A percentile compares a stretch with the other conserved stretches of the same genome.
phyloP scores from a whole-genome alignment of 257 asterid genomes.

The Solanum gandarillasii region DNA sequence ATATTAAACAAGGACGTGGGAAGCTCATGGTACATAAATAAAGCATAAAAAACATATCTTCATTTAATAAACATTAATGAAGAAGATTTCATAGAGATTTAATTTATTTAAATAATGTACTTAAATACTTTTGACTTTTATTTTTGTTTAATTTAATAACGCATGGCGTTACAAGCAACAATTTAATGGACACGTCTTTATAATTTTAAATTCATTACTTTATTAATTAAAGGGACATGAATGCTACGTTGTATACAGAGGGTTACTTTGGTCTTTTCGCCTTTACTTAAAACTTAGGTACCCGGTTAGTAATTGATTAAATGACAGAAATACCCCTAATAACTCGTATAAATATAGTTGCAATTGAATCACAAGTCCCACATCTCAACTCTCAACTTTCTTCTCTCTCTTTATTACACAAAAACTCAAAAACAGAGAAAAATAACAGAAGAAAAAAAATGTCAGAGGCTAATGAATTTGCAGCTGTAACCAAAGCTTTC shows the following conservation, averaged over 20 bases:
- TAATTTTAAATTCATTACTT: background rate
- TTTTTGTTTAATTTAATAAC: background rate
- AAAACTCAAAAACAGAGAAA: background rate
- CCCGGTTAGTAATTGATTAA: background rate
- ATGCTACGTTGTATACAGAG: background rate
- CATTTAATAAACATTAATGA: background rate
- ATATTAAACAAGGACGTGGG: background rate
- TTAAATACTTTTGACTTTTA: background rate
- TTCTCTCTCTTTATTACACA: background rate
- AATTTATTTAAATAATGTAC: background rate
- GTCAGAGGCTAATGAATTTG: constrained; percentile 47
- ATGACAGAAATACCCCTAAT: background rate
- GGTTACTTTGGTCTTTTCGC: background rate
- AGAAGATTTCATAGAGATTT: background rate
- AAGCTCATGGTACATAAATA: background rate
- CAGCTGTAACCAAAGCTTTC: constrained; percentile 57
- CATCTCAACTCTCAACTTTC: background rate
- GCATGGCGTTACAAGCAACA: background rate
- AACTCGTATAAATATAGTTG: background rate
- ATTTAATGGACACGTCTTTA: background rate
- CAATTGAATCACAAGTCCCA: background rate
- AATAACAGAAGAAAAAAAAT: constrained; percentile 17
- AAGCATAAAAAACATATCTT: background rate
- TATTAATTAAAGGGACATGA: background rate
- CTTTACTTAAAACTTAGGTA: background rate